Base-by-base conservation (phyloP, 73 alveolate species). In the Effrenium voratum region DNA sequence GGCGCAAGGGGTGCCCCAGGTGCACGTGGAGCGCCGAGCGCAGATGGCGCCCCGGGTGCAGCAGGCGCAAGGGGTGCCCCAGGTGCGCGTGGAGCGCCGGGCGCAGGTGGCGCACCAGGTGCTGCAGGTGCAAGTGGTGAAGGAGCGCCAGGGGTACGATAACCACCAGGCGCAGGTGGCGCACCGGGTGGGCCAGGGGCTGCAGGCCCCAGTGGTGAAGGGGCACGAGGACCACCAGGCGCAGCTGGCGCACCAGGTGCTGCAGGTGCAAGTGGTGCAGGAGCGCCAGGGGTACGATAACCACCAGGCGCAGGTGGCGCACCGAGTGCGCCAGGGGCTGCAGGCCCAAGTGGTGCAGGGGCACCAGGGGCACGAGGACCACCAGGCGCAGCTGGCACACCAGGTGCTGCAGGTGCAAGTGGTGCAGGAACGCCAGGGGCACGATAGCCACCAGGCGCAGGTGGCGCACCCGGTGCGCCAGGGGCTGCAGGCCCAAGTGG, bases 401-500 rank as follows among this genome's bases (percentile, higher is more conserved):
- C 79, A 47, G 93, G 93, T 26, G 77, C 75, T 30, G 93, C 72
- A 12, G 93, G 93, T 47, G 93, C 75, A 3, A 82, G n/a, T 82
- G 93, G 60, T 60, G 47, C 94, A 3, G 94, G 94, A 19, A 46
- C 28, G 16, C 16, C 72, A 57, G 28, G 28, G 72, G 16, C 13
- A n/a, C 50, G 82, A 72, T 49, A 72, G 28, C 38, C 46, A 72
- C 2, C 50, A 19, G 26, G 84, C 84, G 55, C 55, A 73, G 55
- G 32, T 2, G 84, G 84, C 34, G 15, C 75, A 26, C 72, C 73
- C 70, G 92, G 92, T 46, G 92, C 92, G 8, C 26, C 19, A 52
- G 63, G 19, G 26, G 26, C 26, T 52, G 63, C 19, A 52, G 63
- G 19, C 63, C 26, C 63, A 8, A 52, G 63, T 12, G 19, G 63